Evolutionary conservation across 2,329 filamentous ascomycete species (phyloP).

Genomic region (Pestalotiopsis sp.): DNA sequence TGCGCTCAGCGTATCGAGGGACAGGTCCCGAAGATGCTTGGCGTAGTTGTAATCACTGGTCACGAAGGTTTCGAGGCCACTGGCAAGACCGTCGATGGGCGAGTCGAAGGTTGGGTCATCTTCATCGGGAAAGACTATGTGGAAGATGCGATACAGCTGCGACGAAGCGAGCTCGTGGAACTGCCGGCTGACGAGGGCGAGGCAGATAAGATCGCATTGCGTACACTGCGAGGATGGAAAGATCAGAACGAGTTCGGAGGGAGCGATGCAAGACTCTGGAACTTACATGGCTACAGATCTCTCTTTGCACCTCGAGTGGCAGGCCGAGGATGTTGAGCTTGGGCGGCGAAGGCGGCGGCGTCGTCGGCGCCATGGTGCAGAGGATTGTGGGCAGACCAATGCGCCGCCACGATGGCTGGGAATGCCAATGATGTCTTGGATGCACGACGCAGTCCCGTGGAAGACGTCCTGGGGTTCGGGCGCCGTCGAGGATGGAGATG

Average conservation of each 20-base stretch:
- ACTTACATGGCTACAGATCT: conserved; percentile 50
- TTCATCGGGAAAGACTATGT: conserved; percentile 64
- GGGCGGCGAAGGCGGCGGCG: not conserved
- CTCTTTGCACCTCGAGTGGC: conserved; percentile 50
- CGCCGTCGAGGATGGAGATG: not conserved
- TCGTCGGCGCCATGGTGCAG: conserved; percentile 6
- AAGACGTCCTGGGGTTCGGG: not conserved
- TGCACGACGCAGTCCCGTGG: not conserved
- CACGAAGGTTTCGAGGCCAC: conserved; percentile 62
- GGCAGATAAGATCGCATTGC: conserved; percentile 55
- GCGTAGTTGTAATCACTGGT: conserved; percentile 68
- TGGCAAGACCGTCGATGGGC: conserved; percentile 59
- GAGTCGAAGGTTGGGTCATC: conserved; percentile 54
- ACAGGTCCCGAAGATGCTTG: conserved; percentile 56
- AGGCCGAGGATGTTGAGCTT: conserved; percentile 39
- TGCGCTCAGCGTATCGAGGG: conserved; percentile 56
- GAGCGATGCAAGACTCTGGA: not conserved
- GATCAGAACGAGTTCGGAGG: not conserved
- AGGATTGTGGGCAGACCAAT: not conserved
- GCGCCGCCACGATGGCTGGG: not conserved
- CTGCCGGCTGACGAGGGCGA: conserved; percentile 60
- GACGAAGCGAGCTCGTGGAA: conserved; percentile 61
- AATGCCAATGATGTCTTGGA: not conserved
- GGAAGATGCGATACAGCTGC: conserved; percentile 61
- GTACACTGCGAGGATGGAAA: conserved; percentile 43